Conservation (phyloP, 805 yeast species). For the Nakazawaea laoshanensis region DNA sequence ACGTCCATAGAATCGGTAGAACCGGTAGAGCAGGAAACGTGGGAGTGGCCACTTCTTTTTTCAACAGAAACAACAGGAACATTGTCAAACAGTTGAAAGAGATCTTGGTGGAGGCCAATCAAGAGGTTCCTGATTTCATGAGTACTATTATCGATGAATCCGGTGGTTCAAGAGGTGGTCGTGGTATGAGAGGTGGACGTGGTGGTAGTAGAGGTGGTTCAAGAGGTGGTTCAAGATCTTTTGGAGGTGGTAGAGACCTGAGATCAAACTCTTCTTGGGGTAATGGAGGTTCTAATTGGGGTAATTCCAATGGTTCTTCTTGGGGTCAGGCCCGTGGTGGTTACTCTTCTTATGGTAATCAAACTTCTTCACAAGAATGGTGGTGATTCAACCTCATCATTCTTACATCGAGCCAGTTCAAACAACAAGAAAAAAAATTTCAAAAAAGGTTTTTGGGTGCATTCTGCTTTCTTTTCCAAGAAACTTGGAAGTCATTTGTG, state of each 20-base stretch:
- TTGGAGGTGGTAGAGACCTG: constrained; percentile 11
- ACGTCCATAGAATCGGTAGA: constrained; percentile 99
- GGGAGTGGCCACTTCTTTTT: constrained; percentile 97
- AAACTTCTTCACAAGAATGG: constrained; percentile 11
- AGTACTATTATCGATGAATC: constrained; percentile 72
- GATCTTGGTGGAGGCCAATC: constrained; percentile 90
- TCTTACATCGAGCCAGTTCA: no score
- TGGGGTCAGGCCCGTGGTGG: constrained; percentile 10
- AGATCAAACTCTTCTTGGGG: constrained; percentile 15
- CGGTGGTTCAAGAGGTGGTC: constrained; percentile 42
- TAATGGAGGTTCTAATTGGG: constrained; percentile 26
- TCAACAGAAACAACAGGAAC: constrained; percentile 91
- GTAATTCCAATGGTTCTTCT: constrained; percentile 14
- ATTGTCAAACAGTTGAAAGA: constrained; percentile 83
- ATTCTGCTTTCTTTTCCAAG: no score
- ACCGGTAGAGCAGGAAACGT: constrained; percentile 99
- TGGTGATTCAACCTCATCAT: constrained; percentile 1
- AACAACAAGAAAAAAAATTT: no score
- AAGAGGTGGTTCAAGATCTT: constrained; percentile 13
- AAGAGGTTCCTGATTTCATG: constrained; percentile 91
- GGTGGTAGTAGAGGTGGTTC: constrained; percentile 24
- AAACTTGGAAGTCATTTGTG: no score
- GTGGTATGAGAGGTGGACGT: constrained; percentile 40
- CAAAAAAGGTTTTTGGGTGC: no score
- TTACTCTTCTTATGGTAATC: constrained; percentile 15